phyloP scores from a whole-genome alignment of 2,329 filamentous ascomycete genomes.

The Penicillium vulpinum region DNA sequence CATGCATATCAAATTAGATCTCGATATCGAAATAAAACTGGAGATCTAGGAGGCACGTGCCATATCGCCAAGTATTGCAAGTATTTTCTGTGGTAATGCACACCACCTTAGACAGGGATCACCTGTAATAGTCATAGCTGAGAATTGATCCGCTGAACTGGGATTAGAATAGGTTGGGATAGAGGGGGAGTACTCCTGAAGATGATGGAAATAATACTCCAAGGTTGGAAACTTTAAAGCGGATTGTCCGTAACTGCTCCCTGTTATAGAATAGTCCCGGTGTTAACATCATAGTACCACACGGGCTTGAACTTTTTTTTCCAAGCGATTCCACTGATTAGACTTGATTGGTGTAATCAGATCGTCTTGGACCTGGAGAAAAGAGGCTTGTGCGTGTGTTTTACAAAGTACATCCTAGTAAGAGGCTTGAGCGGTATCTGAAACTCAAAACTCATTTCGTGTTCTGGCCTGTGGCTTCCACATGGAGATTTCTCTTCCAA shows the following conservation, averaged over 20 bases:
- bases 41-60: background rate
- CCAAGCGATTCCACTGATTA: background rate
- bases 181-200: background rate
- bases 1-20: background rate
- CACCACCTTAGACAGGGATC: background rate
- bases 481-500: background rate
- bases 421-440: slow-evolving; percentile 2
- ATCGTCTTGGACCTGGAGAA: background rate
- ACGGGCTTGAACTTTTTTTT: background rate
- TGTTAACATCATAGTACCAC: background rate
- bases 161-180: background rate
- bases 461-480: background rate
- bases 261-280: background rate
- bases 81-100: background rate
- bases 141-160: background rate
- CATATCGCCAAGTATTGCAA: background rate
- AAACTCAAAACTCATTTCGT: background rate
- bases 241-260: background rate
- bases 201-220: background rate
- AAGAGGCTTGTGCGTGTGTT: background rate
- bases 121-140: background rate
- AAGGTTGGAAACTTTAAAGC: background rate
- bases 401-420: background rate
- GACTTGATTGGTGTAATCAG: background rate
- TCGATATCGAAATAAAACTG: background rate